A percentile compares a stretch with the other conserved stretches of the same genome.
These are phyloP conservation scores for Vigna hirtella DNA, from an alignment of 306 rosid species.

Conservation along the genomic window DNA sequence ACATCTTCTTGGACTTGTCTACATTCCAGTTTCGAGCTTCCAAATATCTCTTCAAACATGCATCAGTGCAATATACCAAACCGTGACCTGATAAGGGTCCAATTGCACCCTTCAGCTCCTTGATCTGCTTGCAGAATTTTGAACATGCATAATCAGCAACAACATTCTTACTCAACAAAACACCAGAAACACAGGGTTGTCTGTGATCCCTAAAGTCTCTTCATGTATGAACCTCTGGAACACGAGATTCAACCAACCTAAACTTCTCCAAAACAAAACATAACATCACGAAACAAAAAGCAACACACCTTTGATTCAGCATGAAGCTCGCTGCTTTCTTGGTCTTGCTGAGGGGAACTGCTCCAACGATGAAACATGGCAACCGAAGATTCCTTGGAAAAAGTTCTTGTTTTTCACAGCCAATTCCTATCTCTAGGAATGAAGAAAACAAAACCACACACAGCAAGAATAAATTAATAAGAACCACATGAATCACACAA, in stretches of 20 bases:
- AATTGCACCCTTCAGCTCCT: conserved; percentile 67
- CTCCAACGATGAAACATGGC: conserved; percentile 53
- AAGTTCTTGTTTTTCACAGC: conserved; percentile 32
- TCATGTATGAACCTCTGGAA: background rate
- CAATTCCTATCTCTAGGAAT: conserved; percentile 33
- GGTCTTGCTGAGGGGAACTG: conserved; percentile 48
- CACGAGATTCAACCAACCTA: background rate
- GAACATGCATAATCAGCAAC: conserved; percentile 23
- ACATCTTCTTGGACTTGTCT: conserved; percentile 79
- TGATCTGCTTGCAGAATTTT: conserved; percentile 53
- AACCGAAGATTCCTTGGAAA: conserved; percentile 33
- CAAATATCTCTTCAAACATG: conserved; percentile 75
- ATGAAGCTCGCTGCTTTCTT: conserved; percentile 41
- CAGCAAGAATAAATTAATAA: conserved; percentile 22
- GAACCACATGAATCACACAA: background rate
- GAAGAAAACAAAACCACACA: background rate
- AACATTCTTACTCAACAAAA: background rate
- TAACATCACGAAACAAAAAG: conserved; percentile 29
- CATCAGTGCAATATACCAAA: conserved; percentile 71
- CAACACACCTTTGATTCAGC: conserved; percentile 51
- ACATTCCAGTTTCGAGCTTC: conserved; percentile 89
- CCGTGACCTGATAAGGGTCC: conserved; percentile 75
- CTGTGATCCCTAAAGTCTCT: background rate
- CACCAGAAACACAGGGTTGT: background rate
- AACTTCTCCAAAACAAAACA: background rate